A percentile compares a stretch with the other conserved stretches of the same genome.
Conservation (phyloP, 148 eudicot species). For the Amaranthus cruentus region DNA sequence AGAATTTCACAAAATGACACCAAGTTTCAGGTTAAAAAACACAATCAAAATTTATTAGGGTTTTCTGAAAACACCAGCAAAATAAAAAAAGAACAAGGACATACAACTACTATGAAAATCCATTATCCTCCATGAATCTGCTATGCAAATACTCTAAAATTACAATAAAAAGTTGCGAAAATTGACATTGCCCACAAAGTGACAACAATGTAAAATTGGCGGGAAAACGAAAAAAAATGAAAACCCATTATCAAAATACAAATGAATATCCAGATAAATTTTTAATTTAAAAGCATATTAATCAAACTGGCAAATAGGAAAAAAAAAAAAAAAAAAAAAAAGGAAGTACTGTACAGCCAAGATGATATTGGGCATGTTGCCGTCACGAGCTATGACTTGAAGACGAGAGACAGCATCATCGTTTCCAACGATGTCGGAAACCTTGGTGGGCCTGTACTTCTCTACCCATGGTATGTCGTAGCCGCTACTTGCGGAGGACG, state of each 20-base stretch:
- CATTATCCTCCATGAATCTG: too few relatives aligned
- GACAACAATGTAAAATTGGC: neutral
- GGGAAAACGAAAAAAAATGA: slow-evolving; percentile 3
- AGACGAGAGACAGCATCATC: slow-evolving; percentile 86
- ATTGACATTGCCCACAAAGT: neutral
- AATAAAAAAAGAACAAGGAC: neutral
- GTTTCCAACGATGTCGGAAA: slow-evolving; percentile 88
- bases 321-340: neutral
- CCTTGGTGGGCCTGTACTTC: slow-evolving; percentile 79
- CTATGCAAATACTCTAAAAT: neutral
- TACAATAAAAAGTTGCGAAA: neutral
- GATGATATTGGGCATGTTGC: slow-evolving; percentile 95
- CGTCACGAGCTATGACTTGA: slow-evolving; percentile 91
- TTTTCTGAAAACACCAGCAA: neutral
- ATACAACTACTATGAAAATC: neutral
- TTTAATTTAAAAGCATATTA: too few relatives aligned
- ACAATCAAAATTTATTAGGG: neutral
- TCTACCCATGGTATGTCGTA: slow-evolving; percentile 95
- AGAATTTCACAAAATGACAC: neutral
- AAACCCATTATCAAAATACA: neutral
- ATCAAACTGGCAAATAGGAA: neutral
- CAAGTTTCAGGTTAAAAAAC: neutral
- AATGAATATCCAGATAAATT: neutral
- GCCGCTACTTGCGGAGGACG: slow-evolving; percentile 19
- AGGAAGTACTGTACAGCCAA: slow-evolving; percentile 39